Evolutionary conservation across 305 asterid genomes (phyloP).

Genomic region (Fraxinus floribunda): DNA sequence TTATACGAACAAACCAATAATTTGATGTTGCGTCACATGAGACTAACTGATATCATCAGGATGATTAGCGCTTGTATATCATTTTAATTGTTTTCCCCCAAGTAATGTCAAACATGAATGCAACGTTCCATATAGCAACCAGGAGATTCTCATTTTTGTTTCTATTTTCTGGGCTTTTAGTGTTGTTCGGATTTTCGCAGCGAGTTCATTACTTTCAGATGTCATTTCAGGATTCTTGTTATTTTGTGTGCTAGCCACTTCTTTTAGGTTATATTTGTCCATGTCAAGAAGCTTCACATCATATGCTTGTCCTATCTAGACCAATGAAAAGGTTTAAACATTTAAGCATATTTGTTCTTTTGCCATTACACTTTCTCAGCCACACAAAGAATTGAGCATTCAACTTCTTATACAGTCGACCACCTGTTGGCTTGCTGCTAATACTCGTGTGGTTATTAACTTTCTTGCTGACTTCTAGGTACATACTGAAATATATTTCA

Average conservation of each 20-base stretch:
- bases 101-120: neutral
- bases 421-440: neutral
- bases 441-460: neutral
- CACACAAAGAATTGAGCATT: neutral
- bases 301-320: neutral
- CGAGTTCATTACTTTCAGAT: neutral
- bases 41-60: neutral
- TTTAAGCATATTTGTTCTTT: neutral
- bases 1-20: neutral
- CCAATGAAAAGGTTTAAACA: neutral
- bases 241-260: neutral
- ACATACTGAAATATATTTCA: constrained; percentile 87
- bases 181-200: neutral
- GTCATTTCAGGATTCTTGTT: neutral
- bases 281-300: neutral
- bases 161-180: neutral
- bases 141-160: neutral
- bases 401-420: neutral
- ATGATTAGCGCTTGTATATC: neutral
- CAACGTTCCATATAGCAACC: neutral
- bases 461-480: constrained; percentile 49
- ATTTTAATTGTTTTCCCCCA: neutral
- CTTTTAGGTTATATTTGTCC: neutral
- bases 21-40: neutral
- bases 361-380: neutral